Evolutionary conservation across 2,329 filamentous ascomycete species (phyloP).

Genomic region (Pseudogymnoascus sp.): DNA sequence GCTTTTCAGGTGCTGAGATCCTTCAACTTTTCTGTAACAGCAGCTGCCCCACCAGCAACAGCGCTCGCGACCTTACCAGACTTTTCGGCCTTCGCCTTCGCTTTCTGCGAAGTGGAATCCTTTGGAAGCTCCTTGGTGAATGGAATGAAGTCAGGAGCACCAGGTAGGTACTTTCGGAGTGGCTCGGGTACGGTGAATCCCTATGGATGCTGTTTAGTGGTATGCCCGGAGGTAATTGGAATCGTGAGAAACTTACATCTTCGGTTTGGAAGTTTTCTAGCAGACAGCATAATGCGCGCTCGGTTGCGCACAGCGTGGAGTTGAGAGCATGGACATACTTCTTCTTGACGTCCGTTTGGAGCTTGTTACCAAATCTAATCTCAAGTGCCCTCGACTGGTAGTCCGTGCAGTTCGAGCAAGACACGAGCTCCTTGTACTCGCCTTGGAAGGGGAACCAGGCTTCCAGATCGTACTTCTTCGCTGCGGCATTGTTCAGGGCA

Average conservation of each 20-base stretch:
- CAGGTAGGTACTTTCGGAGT: conserved; percentile 83
- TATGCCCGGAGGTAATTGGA: neutral
- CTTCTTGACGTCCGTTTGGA: conserved; percentile 76
- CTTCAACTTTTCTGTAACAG: conserved; percentile 32
- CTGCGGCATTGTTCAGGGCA: conserved; percentile 78
- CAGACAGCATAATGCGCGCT: conserved; percentile 86
- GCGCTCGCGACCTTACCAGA: conserved; percentile 25
- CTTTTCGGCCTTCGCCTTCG: conserved; percentile 31
- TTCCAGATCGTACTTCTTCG: conserved; percentile 94
- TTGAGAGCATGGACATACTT: conserved; percentile 92
- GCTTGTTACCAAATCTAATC: conserved; percentile 85
- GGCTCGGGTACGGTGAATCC: conserved; percentile 75
- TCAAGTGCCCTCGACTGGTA: conserved; percentile 93
- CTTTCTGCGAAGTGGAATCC: conserved; percentile 57
- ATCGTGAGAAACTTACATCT: conserved; percentile 47
- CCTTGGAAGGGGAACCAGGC: conserved; percentile 95
- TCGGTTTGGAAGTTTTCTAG: conserved; percentile 96
- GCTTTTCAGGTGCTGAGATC: conserved; percentile 15
- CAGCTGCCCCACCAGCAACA: conserved; percentile 20
- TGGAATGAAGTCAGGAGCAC: conserved; percentile 80
- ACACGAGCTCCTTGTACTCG: conserved; percentile 97
- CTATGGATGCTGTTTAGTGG: conserved; percentile 33
- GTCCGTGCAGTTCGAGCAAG: conserved; percentile 95
- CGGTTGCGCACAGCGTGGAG: conserved; percentile 82
- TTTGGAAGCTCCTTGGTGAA: conserved; percentile 82